Percentiles rank a stretch among this genome's conserved stretches.
These are phyloP conservation scores for Amanita subjunquillea DNA, from an alignment of 768 basidiomycete species.

Conservation along the genomic window DNA sequence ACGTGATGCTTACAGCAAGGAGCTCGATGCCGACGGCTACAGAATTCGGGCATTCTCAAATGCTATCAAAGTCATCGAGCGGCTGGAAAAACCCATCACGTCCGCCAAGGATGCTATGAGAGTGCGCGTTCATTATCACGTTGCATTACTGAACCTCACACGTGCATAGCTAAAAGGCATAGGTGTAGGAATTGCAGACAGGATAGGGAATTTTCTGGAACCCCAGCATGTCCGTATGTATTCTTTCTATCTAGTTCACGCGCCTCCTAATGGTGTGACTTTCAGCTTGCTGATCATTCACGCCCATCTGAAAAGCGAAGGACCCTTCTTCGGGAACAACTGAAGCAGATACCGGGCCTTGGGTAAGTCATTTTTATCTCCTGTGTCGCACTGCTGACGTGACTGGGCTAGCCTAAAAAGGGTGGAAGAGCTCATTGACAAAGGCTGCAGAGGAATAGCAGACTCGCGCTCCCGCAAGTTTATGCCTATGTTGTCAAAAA, in stretches of 20 bases:
- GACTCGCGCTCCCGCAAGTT: conserved; percentile 31
- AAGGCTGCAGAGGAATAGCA: conserved; percentile 34
- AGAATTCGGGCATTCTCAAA: conserved; percentile 40
- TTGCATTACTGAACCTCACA: not conserved
- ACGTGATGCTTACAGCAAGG: conserved; percentile 15
- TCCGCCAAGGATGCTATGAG: conserved; percentile 30
- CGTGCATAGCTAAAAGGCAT: conserved; percentile 17
- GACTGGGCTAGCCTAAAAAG: conserved; percentile 16
- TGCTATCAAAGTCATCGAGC: conserved; percentile 33
- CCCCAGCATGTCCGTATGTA: conserved; percentile 22
- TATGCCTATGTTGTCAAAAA: conserved; percentile 22
- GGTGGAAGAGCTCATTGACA: conserved; percentile 36
- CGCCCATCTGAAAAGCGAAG: not conserved
- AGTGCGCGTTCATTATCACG: conserved; percentile 14
- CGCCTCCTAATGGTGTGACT: not conserved
- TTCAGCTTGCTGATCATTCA: not conserved
- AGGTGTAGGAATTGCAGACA: conserved; percentile 24
- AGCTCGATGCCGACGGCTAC: conserved; percentile 19
- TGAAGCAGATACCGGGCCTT: conserved; percentile 33
- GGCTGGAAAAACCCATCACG: conserved; percentile 30
- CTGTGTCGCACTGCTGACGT: not conserved
- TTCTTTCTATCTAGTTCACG: conserved; percentile 4
- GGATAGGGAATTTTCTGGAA: conserved; percentile 27
- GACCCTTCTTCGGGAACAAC: conserved; percentile 13
- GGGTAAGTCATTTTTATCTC: conserved; percentile 26